Evolutionary conservation across 176 grass and related monocot genomes (phyloP).

Genomic region (Oryza meridionalis): DNA sequence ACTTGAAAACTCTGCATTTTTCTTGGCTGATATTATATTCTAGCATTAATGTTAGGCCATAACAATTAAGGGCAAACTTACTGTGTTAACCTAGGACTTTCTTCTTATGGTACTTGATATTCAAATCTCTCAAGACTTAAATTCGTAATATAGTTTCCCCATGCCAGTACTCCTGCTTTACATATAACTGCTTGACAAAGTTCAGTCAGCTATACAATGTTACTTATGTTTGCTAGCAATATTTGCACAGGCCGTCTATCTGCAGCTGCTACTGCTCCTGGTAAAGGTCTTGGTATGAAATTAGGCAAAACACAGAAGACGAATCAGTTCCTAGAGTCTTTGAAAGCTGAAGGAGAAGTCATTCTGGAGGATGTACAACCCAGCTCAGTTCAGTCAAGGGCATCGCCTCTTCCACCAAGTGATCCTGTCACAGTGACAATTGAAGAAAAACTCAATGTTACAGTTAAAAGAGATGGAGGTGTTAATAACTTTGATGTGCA

Average conservation of each 20-base stretch:
- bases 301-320: conserved; percentile 79
- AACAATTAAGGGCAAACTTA: background rate
- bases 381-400: conserved; percentile 46
- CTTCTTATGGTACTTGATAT: background rate
- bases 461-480: conserved; percentile 74
- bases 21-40: conserved; percentile 12
- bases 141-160: background rate
- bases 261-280: conserved; percentile 60
- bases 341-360: conserved; percentile 91
- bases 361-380: conserved; percentile 83
- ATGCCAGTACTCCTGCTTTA: background rate
- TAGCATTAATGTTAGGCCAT: background rate
- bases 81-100: background rate
- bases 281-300: conserved; percentile 87
- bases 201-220: background rate
- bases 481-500: conserved; percentile 82
- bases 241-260: conserved; percentile 53
- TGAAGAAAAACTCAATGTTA: conserved; percentile 79
- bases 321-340: conserved; percentile 84
- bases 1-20: background rate
- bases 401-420: conserved; percentile 49
- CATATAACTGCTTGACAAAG: conserved; percentile 4
- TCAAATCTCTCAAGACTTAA: conserved; percentile 8
- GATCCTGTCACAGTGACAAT: conserved; percentile 83
- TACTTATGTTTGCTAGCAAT: background rate